Base-by-base conservation (phyloP, 176 grass and related monocot genomes). In the Avena eriantha region DNA sequence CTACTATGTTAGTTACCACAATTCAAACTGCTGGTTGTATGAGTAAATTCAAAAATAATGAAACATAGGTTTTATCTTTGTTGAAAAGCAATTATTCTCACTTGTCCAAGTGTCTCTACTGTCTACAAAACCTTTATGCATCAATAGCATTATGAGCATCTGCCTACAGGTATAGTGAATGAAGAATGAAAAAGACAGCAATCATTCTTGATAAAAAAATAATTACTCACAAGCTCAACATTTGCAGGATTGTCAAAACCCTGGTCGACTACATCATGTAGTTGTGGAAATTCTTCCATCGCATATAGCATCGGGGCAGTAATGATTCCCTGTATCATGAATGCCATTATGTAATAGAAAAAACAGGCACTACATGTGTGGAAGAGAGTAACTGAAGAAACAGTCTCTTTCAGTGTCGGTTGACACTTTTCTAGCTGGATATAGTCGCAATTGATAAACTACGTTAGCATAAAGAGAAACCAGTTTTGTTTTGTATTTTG, bases 261-360 rank as follows among this genome's bases (percentile, higher is more conserved):
- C 26, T 47, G 57, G 29, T 93, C 90, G 73, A 96, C 84, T 87
- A 94, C 79, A 82, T 91, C 90, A 74, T 88, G 87, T 56, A 99
- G 71, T 89, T 96, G 84, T 22, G 97, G 94, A 82, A 93, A 99
- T 86, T 99, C 94, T 90, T 96, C 94, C 56, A 94, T 96, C 9
- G 94, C 90, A 87, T 92, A 96, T 57, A 99, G 81, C 90, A 99
- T 93, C 4, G 97, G 97, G 74, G 97, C 97, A 66, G 97, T 99
- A 73, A 96, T 83, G 57, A 99, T 89, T 85, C 97, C 97, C 97
- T 99, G 92, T 82, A 90, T 75, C 69, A 86, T 80, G 64, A 75
- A 69, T 76, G 70, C 26, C 31, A 86, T 80, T 56, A 89, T 81
- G 81, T 41, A 57, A 80, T 2, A 68, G 2, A 87, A 71, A 80